Evolutionary conservation across 805 yeast species (phyloP), one percentile per base, ranked within the genome.

Genomic region (Candida nitratophila): DNA sequence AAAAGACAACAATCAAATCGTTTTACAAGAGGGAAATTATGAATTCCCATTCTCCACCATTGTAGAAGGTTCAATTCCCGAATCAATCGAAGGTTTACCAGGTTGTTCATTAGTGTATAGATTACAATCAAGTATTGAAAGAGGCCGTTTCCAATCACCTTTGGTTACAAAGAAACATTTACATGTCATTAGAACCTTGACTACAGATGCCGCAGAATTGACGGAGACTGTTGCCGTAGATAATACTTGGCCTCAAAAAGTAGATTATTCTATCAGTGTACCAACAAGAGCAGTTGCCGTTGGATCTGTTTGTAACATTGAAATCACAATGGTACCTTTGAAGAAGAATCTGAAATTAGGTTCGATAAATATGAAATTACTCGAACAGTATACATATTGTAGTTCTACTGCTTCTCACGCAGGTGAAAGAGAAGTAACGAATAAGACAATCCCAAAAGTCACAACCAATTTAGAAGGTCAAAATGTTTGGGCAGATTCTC

Each of bases 161-260:
- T 61, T 91, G 51, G 56, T 71, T 8, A 73, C 89, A 16, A 81
- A 78, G 52, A 86, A 81, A 62, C 88, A 82, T 55, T 50, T 93
- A 3, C 77, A 96, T 48, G 80, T 93, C 10, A 78, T 93, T 11
- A 74, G 99, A 55, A 91, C 98, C 0, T 66, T 91, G 47, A 81
- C 96, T 2, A 77, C 95, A 0, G 98, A 91, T 61, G 76, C 95
- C 1, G 76, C 86, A 3, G 98, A 93, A 55, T 69, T 89, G 21
- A 75, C 95, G 0, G 97, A 91, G 61, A 87, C 98, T 0, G 86
- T 90, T 53, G 86, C 95, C 0, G 95, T 91, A 29, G 96, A 89
- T 57, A 91, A 91, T 60, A 82, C 90, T 1, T 91, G 98, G 98
- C 97, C 98, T 2, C 70, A 80, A 39, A 93, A 93, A 59, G 87